These are phyloP conservation scores for Chondrus crispus DNA, from an alignment of 23 red algal species.

Conservation along the genomic window DNA sequence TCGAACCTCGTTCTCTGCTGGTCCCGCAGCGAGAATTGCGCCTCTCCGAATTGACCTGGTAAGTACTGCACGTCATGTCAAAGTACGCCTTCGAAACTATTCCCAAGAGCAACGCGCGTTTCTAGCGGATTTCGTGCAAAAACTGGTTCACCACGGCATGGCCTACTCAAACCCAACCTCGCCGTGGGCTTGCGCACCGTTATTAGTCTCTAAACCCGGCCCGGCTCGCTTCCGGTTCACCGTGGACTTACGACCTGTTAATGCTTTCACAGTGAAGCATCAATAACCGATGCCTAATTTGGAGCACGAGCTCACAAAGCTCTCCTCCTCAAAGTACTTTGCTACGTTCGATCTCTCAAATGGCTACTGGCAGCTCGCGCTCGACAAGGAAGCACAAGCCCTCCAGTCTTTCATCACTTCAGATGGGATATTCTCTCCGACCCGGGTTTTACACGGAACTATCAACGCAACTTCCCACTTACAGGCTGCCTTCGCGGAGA, in stretches of 20 bases:
- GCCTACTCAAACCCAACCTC: constrained; percentile 5
- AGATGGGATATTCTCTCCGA: neutral
- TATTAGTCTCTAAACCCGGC: neutral
- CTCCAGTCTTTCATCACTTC: constrained; percentile 11
- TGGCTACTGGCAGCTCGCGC: constrained; percentile 16
- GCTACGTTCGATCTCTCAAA: neutral
- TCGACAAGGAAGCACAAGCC: neutral
- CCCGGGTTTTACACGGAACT: constrained; percentile 7
- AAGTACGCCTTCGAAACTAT: neutral
- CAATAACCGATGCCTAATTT: neutral
- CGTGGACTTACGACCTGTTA: neutral
- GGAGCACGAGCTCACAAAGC: neutral
- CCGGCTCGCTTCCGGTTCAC: constrained; percentile 19
- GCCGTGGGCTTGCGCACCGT: neutral
- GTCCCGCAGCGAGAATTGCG: neutral
- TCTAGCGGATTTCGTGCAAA: neutral
- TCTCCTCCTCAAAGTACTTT: neutral
- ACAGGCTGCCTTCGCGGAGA: neutral
- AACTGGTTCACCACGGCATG: neutral
- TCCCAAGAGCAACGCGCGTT: neutral
- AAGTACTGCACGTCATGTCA: neutral
- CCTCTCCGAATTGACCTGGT: neutral
- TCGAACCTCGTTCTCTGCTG: neutral
- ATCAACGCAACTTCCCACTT: constrained; percentile 1
- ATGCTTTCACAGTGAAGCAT: neutral